Percentiles rank a stretch among this genome's conserved stretches.
phyloP scores from a whole-genome alignment of 2,329 filamentous ascomycete species.

The Arthrinium phaeospermum region DNA sequence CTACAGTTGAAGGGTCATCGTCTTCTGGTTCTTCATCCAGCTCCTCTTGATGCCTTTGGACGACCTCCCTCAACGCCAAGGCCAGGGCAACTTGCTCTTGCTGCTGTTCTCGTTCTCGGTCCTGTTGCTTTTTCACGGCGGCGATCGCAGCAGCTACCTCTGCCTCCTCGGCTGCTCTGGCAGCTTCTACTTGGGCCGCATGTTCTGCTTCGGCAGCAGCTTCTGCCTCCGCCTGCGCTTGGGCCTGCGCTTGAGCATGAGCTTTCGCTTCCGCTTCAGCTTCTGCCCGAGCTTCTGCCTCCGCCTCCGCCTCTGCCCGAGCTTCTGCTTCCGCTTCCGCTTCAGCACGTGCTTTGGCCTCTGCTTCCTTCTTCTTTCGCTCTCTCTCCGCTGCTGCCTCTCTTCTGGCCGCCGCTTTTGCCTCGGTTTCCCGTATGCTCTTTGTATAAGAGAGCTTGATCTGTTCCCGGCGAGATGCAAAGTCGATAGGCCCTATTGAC shows the following conservation, averaged over 20 bases:
- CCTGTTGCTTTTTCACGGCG: conserved; percentile 4
- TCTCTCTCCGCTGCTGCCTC: conserved; percentile 60
- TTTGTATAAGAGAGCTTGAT: conserved; percentile 87
- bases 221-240: conserved; percentile 13
- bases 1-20: background rate
- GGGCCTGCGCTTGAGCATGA: conserved; percentile 14
- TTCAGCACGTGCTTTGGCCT: conserved; percentile 31
- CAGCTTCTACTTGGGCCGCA: conserved; percentile 29
- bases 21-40: conserved; percentile 23
- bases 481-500: conserved; percentile 78
- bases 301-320: conserved; percentile 38
- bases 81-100: background rate
- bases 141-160: conserved; percentile 16
- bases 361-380: conserved; percentile 49
- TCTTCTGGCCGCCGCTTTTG: conserved; percentile 53
- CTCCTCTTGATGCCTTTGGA: background rate
- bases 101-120: conserved; percentile 3
- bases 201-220: conserved; percentile 6
- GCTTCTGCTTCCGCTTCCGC: conserved; percentile 42
- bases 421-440: conserved; percentile 77
- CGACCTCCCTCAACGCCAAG: conserved; percentile 1
- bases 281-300: conserved; percentile 21
- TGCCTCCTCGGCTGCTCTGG: conserved; percentile 35
- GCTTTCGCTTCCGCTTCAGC: conserved; percentile 23
- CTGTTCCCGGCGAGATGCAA: conserved; percentile 79